A percentile compares a stretch with the other conserved stretches of the same genome.
phyloP scores from a whole-genome alignment of 345 rosid genomes.

The Brassica nigra region DNA sequence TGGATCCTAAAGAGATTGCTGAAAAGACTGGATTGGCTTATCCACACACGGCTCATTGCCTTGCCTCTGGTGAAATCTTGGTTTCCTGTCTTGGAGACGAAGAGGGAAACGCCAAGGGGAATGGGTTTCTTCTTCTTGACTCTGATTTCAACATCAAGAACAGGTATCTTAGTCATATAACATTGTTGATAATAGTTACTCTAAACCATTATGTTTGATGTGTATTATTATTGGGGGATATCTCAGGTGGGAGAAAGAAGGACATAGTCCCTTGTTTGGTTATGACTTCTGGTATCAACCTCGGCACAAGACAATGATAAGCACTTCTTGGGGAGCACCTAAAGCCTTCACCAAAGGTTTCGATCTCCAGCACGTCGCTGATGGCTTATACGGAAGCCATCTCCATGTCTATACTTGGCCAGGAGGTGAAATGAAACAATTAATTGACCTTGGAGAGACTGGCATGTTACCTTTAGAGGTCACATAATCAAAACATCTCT shows the following conservation, averaged over 20 bases:
- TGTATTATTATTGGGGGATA: background rate
- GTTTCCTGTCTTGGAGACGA: conserved; percentile 85
- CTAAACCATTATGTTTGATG: background rate
- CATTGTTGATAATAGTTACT: too few relatives aligned
- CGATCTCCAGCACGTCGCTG: conserved; percentile 71
- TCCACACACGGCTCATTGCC: conserved; percentile 94
- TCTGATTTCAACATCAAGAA: conserved; percentile 84
- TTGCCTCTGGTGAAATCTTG: conserved; percentile 78
- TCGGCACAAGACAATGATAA: conserved; percentile 82
- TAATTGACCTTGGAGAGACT: conserved; percentile 73
- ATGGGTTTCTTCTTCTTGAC: conserved; percentile 88
- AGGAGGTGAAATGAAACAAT: conserved; percentile 78
- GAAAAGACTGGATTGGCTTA: conserved; percentile 80
- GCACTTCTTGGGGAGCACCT: conserved; percentile 97
- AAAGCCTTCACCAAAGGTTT: conserved; percentile 78
- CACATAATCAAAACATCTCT: background rate
- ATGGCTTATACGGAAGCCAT: conserved; percentile 88
- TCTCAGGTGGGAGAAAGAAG: conserved; percentile 86
- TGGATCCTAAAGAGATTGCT: conserved; percentile 62
- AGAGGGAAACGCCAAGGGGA: conserved; percentile 86
- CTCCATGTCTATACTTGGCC: conserved; percentile 83
- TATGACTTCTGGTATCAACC: conserved; percentile 99
- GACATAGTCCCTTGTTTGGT: conserved; percentile 73
- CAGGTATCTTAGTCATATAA: background rate
- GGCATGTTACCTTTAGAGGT: conserved; percentile 81